Evolutionary conservation across 228 moss, liverwort and hornwort genomes (phyloP), one percentile per base, ranked within the genome.

Genomic region (Sphagnum magellanicum): DNA sequence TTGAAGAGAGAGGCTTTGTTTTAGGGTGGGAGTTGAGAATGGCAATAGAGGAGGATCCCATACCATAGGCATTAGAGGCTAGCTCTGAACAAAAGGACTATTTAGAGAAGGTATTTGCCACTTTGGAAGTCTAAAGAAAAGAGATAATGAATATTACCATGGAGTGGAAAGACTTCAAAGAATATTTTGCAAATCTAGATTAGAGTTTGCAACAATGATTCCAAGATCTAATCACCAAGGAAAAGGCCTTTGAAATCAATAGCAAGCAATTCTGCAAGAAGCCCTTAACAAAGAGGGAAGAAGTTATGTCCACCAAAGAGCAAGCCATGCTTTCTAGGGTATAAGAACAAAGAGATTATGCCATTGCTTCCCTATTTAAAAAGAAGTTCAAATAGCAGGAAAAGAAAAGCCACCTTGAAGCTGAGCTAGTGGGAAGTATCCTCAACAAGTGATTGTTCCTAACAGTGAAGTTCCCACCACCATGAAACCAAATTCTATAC

Each of bases 361-460:
- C 93, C 8, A 93, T 93, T 75, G 93, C 93, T 65, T 90, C 97
- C 4, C 85, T 98, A 73, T 91, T 98, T 62, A 93, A 98, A 73
- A 93, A 98, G 93, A 98, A 98, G 74, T 90, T 93, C 78, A 98
- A 93, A 79, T 98, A 93, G 97, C 71, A 91, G 77, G 97, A 91
- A 85, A 90, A 98, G 77, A 89, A 91, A 32, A 32, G 3, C 64
- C 93, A 90, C 17, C 59, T 93, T 53, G 97, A 98, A 83, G 90
- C 3, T 32, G 32, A 32, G 0, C 1, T 32, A 32, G 3, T 32
- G 3, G 3, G 32, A 32, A 32, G 32, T 32, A 32, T 32, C 32
- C 32, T 32, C 32, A 32, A 2, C 32, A 32, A 32, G 1, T 32
- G 1, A 32, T 32, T 32, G 32, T 1, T 32, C 32, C 0, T 32